Evolutionary conservation across 2,329 filamentous ascomycete species (phyloP).

Genomic region (Aureobasidium sp.): DNA sequence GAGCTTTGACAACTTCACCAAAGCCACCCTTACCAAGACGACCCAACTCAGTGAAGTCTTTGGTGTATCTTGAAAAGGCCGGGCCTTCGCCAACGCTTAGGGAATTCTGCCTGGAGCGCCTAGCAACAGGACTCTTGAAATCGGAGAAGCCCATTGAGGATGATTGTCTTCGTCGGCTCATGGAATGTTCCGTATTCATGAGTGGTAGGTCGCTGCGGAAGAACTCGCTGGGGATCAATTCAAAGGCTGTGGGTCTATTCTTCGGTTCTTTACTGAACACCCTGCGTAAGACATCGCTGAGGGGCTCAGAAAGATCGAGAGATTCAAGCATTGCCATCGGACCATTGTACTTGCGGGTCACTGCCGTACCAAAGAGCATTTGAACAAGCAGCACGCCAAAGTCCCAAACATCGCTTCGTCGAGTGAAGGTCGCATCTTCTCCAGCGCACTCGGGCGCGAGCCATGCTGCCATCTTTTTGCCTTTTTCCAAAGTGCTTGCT

Average conservation of each 20-base stretch:
- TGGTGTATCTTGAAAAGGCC: constrained; percentile 62
- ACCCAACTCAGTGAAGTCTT: constrained; percentile 86
- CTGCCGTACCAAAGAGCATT: constrained; percentile 82
- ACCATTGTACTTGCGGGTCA: constrained; percentile 69
- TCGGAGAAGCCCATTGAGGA: constrained; percentile 18
- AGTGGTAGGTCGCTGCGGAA: constrained; percentile 44
- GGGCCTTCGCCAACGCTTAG: constrained; percentile 22
- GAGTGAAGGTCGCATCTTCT: constrained; percentile 47
- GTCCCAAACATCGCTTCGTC: constrained; percentile 90
- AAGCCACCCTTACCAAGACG: constrained; percentile 89
- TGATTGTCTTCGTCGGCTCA: constrained; percentile 11
- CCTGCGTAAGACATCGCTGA: constrained; percentile 72
- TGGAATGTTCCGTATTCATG: constrained; percentile 19
- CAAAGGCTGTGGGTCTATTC: constrained; percentile 77
- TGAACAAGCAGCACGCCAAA: constrained; percentile 86
- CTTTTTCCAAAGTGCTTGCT: background rate
- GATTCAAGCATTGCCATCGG: constrained; percentile 67
- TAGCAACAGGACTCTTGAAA: constrained; percentile 21
- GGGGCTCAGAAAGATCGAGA: constrained; percentile 62
- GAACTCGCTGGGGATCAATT: constrained; percentile 54
- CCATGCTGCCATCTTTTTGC: constrained; percentile 37
- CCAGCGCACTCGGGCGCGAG: constrained; percentile 14
- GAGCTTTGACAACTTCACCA: constrained; percentile 90
- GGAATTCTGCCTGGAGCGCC: constrained; percentile 28
- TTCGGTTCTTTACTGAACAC: constrained; percentile 81